Evolutionary conservation across 345 rosid species (phyloP), one percentile per base, ranked within the genome.

Genomic region (Eucalyptus curtisii): DNA sequence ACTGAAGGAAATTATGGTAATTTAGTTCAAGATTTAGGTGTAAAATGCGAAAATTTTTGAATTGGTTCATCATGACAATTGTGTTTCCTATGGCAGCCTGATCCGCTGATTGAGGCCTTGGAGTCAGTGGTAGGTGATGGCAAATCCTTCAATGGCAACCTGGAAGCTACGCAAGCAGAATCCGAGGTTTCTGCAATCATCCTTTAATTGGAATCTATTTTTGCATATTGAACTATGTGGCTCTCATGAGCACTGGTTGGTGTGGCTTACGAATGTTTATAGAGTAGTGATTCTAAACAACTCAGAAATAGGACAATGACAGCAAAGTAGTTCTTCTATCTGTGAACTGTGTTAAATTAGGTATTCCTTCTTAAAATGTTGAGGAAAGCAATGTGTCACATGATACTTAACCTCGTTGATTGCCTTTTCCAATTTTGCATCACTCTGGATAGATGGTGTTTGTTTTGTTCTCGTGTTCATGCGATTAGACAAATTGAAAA

Each of bases 1-100:
- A 25, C 86, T 98, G 88, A 97, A 95, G 92, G 99, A 96, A 92
- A 96, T 95, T 40, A 92, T 90, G 91, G 99, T 98, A 94, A 91
- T 71, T 87, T 30, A 55, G 68, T 10, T 76, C 47, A 22, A 42
- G 8, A 30, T 88, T 71, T 80, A 49, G 59, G 59, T 49, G 53
- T 49, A 80, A 50, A 71, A 4, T 50, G 52, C 1, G 10, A 37
- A 88, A 47, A 2, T 0, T 17, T 71, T 71, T 16, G 47, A 22
- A 37, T 6, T 80, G 37, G 30, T 31, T 44, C 64, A 86, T 86
- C 31, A 88, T 49, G 68, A 52, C 49, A 85, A 30, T 87, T 88
- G 25, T 24, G 50, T 86, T 89, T 87, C 42, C 37, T 64, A 17
- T 85, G 85, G 90, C 94, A 98, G 99, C 98, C 98, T 17, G 99